Base-by-base conservation (phyloP, 257 asterid genomes). In the Catharanthus roseus region DNA sequence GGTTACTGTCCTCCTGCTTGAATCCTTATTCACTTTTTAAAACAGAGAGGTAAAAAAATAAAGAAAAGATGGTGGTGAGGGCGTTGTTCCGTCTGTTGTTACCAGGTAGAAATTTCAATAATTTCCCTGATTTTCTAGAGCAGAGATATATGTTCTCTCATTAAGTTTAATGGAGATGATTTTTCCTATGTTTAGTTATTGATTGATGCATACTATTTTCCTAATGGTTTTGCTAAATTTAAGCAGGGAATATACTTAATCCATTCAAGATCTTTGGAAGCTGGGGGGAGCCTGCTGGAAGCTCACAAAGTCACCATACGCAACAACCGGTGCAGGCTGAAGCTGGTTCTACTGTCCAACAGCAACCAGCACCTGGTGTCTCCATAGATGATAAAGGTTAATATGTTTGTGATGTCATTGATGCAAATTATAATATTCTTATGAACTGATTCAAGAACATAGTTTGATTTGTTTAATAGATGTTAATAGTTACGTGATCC, bases 171-270 rank as follows among this genome's bases (percentile, higher is more conserved):
- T 44, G 47, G 3, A 0, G 11, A 5, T 16, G 19, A 28, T 15
- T 16, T 60, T 71, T 47, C 36, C 61, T 57, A 23, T 1, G 50
- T 61, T 60, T 26, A 19, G 44, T 42, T 42, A 29, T 29, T 58
- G 68, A 44, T 58, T 58, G 15, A 23, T 54, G 45, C 21, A 6
- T 38, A 13, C 33, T 36, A 0, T 28, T 53, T 42, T 16, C 38
- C 15, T 33, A 47, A 70, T 3, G 8, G 15, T 49, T 7, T 42
- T 67, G 29, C 34, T 67, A 15, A 55, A 34, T 68, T 28, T 11
- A 57, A 36, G 57, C 83, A 88, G 92, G 87, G 65, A 77, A 83
- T 38, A 21, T 69, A 41, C 83, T 86, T 74, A 75, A 83, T 53
- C 83, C 81, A 8, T 80, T 86, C 16, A 65, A 65, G 6, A 33